Conservation (phyloP, 371 early-diverging fungal species). For the Mortierella sp. region DNA sequence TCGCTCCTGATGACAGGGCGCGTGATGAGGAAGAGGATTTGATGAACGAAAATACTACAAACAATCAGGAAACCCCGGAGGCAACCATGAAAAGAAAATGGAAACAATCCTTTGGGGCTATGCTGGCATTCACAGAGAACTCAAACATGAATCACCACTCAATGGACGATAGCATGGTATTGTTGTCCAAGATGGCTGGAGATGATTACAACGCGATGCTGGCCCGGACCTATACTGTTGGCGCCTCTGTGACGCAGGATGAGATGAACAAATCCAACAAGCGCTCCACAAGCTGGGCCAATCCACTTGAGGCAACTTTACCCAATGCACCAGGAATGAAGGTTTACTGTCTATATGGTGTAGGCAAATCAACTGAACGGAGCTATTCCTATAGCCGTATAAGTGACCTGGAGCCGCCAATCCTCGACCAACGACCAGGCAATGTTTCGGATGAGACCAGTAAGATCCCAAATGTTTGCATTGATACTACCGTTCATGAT, state of each 20-base stretch:
- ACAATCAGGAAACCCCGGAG: constrained; percentile 23
- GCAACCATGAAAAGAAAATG: constrained; percentile 8
- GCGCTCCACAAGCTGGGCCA: constrained; percentile 78
- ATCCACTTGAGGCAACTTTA: constrained; percentile 86
- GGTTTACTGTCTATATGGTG: constrained; percentile 89
- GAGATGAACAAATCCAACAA: constrained; percentile 62
- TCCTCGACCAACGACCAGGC: constrained; percentile 42
- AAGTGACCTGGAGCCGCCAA: constrained; percentile 37
- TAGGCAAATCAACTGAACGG: constrained; percentile 84
- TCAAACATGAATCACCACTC: constrained; percentile 60
- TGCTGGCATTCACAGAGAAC: constrained; percentile 47
- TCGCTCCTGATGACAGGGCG: constrained; percentile 76
- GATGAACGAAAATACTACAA: constrained; percentile 31
- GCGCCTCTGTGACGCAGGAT: constrained; percentile 67
- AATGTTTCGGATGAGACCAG: constrained; percentile 48
- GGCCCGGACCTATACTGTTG: constrained; percentile 73
- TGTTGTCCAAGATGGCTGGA: constrained; percentile 67
- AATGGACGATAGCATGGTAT: constrained; percentile 64
- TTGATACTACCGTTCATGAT: constrained; percentile 37
- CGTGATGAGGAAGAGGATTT: constrained; percentile 47
- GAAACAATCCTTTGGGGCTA: constrained; percentile 39
- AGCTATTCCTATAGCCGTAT: constrained; percentile 75
- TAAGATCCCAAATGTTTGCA: constrained; percentile 41
- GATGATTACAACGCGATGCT: constrained; percentile 65
- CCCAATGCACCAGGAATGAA: constrained; percentile 87